A percentile compares a stretch with the other conserved stretches of the same genome.
Evolutionary conservation across 2,329 filamentous ascomycete genomes (phyloP).

Genomic region (Knufia petricola): DNA sequence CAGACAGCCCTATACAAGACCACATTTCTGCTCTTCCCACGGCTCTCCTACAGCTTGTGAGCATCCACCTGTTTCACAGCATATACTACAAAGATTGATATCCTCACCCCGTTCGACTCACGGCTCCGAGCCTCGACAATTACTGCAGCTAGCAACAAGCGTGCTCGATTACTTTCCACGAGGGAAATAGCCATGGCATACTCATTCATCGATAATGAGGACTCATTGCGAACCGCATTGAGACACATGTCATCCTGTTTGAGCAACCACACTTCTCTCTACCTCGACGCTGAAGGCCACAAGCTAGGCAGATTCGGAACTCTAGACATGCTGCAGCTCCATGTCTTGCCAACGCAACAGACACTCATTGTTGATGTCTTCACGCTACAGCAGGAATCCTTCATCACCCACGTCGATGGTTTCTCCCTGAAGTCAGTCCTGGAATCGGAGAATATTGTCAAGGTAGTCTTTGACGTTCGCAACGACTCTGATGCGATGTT

Average conservation of each 20-base stretch:
- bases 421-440: conserved; percentile 34
- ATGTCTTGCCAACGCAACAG: not conserved
- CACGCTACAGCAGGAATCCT: not conserved
- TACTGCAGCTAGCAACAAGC: too few species aligned
- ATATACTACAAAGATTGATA: too few species aligned
- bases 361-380: not conserved
- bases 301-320: not conserved
- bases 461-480: conserved; percentile 51
- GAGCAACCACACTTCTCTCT: not conserved
- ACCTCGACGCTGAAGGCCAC: not conserved
- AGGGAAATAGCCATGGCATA: too few species aligned
- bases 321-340: not conserved
- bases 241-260: not conserved
- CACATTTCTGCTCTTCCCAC: too few species aligned
- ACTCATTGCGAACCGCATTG: not conserved
- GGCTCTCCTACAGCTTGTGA: too few species aligned
- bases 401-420: conserved; percentile 12
- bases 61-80: too few species aligned
- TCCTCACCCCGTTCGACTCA: too few species aligned
- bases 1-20: too few species aligned
- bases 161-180: too few species aligned
- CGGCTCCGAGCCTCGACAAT: too few species aligned
- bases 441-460: conserved; percentile 35
- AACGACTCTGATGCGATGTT: conserved; percentile 50
- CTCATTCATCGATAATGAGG: not conserved